phyloP scores from a whole-genome alignment of 2,329 filamentous ascomycete genomes.

The Paecilomyces sp. region DNA sequence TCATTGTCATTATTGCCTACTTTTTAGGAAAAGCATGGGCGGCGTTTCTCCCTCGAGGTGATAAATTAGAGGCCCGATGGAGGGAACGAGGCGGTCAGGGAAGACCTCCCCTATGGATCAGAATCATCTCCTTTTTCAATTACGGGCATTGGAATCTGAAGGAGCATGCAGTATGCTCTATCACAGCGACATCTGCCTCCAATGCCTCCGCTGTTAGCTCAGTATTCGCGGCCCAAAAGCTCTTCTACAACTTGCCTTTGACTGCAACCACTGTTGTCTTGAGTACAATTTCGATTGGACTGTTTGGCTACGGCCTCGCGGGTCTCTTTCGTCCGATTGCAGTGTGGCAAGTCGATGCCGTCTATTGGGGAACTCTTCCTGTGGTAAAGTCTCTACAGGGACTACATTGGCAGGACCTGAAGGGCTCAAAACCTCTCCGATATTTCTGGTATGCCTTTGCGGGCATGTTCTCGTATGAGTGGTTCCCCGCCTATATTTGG shows the following conservation, averaged over 20 bases:
- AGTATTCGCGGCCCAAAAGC: slow-evolving; percentile 44
- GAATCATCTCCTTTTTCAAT: slow-evolving; percentile 42
- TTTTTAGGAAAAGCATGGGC: slow-evolving; percentile 48
- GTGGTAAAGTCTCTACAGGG: slow-evolving; percentile 49
- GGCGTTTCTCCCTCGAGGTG: slow-evolving; percentile 44
- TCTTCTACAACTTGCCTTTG: slow-evolving; percentile 46
- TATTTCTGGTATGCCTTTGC: slow-evolving; percentile 47
- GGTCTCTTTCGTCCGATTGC: slow-evolving; percentile 48
- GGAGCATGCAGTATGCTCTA: slow-evolving; percentile 49
- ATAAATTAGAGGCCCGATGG: slow-evolving; percentile 44
- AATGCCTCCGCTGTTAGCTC: slow-evolving; percentile 36
- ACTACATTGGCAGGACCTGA: slow-evolving; percentile 47
- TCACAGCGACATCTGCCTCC: slow-evolving; percentile 49
- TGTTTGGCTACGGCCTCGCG: slow-evolving; percentile 50
- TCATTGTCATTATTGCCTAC: slow-evolving; percentile 52
- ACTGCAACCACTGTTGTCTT: slow-evolving; percentile 43
- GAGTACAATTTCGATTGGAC: slow-evolving; percentile 46
- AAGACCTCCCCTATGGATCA: slow-evolving; percentile 37
- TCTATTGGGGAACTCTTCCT: slow-evolving; percentile 50
- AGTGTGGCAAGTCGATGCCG: slow-evolving; percentile 51
- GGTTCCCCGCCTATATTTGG: slow-evolving; percentile 50
- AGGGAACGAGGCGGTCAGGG: slow-evolving; percentile 34
- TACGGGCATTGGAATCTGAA: slow-evolving; percentile 48
- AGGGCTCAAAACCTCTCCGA: slow-evolving; percentile 45
- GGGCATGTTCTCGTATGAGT: slow-evolving; percentile 46